Conservation (phyloP, 805 yeast species). For the Wickerhamiella hasegawae region DNA sequence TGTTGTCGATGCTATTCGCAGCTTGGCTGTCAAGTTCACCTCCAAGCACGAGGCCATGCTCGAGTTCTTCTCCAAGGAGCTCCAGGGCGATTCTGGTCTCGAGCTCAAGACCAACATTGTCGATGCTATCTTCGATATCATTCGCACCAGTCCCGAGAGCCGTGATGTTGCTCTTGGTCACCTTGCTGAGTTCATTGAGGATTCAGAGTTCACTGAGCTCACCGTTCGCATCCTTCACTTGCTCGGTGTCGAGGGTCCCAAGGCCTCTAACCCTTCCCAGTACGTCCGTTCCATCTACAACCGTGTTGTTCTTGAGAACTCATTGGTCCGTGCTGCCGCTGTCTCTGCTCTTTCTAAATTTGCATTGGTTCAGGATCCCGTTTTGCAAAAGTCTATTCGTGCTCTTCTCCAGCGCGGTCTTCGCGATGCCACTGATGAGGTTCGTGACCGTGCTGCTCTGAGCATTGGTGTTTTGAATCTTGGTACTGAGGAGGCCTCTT, state of each 20-base stretch:
- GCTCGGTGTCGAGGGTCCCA: constrained; percentile 90
- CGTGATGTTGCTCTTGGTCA: constrained; percentile 71
- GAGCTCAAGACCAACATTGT: constrained; percentile 74
- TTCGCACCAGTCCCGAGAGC: constrained; percentile 71
- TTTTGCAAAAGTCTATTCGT: constrained; percentile 50
- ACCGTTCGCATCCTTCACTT: constrained; percentile 84
- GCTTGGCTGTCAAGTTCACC: constrained; percentile 86
- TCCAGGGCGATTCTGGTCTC: constrained; percentile 84
- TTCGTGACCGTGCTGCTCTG: constrained; percentile 90
- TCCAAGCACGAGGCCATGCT: constrained; percentile 72
- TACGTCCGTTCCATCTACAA: constrained; percentile 93
- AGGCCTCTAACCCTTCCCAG: constrained; percentile 66
- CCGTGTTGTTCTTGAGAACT: constrained; percentile 89
- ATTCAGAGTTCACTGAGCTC: constrained; percentile 90
- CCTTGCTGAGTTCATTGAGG: constrained; percentile 93
- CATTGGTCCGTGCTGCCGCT: constrained; percentile 90
- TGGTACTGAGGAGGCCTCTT: constrained; percentile 22
- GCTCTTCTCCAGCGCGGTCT: constrained; percentile 70
- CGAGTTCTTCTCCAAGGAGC: constrained; percentile 61
- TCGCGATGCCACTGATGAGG: constrained; percentile 87
- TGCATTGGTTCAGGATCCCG: constrained; percentile 55
- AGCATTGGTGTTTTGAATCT: constrained; percentile 45
- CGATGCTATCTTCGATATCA: constrained; percentile 84
- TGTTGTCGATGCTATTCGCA: constrained; percentile 87
- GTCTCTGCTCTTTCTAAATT: constrained; percentile 84